Conservation (phyloP, 305 asterid genomes). For the Euphrasia arctica region DNA sequence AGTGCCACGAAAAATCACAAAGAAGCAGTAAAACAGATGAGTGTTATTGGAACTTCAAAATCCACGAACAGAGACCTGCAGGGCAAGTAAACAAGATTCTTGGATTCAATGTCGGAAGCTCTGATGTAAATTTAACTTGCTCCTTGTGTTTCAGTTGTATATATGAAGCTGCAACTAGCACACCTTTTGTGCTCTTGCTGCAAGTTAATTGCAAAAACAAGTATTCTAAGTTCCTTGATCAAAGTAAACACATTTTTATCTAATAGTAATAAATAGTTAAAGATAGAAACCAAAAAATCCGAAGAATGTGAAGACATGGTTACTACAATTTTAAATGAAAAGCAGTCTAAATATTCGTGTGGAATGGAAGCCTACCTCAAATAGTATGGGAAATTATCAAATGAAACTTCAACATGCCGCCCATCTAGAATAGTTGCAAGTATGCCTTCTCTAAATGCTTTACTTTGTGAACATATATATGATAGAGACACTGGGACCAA, state of each 20-base stretch:
- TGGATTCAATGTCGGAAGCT: conserved; percentile 80
- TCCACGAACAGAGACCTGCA: conserved; percentile 55
- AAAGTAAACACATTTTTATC: conserved; percentile 13
- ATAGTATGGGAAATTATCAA: conserved; percentile 84
- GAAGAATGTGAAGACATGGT: too few species aligned
- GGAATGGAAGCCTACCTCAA: conserved; percentile 50
- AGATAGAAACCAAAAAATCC: too few species aligned
- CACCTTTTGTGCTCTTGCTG: conserved; percentile 83
- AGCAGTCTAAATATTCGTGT: neutral
- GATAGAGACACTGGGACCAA: conserved; percentile 45
- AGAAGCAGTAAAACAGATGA: conserved; percentile 17
- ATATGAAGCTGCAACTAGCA: conserved; percentile 78
- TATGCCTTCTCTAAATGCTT: conserved; percentile 61
- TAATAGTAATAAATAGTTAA: too few species aligned
- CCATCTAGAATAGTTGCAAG: conserved; percentile 59
- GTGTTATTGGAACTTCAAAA: conserved; percentile 7
- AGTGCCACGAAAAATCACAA: conserved; percentile 24
- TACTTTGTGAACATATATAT: conserved; percentile 49
- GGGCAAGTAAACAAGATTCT: conserved; percentile 87
- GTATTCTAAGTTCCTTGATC: conserved; percentile 23
- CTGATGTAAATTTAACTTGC: conserved; percentile 61
- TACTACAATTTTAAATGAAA: conserved; percentile 7
- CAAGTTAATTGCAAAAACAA: conserved; percentile 32
- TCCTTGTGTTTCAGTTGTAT: conserved; percentile 76
- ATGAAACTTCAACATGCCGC: conserved; percentile 59